Evolutionary conservation across 2,329 filamentous ascomycete genomes (phyloP), one percentile per base, ranked within the genome.

Genomic region (Aspergillus aculeatus): DNA sequence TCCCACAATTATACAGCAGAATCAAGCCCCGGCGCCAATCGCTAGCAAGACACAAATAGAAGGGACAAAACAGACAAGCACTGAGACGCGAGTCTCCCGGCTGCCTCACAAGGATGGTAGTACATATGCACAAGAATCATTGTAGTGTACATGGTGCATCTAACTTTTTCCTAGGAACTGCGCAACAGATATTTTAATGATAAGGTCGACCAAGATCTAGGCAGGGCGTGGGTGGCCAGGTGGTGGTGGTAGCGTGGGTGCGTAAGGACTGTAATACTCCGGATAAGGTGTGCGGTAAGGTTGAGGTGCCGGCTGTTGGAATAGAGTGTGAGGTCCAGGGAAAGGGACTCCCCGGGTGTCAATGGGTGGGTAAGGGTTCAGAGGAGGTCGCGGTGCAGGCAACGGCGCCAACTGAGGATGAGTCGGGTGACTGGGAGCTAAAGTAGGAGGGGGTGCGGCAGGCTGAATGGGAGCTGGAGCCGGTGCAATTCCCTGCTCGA

Each of bases 341-440:
- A 67, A 68, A 9, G 61, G 56, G 23, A 70, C 60, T 44, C 61
- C 54, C 41, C 67, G 57, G 24, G 67, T 67, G 47, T 70, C 68
- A 7, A 73, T 70, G n/a, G 69, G 71, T 6, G 68, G 70, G 57
- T 70, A 75, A 14, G 71, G 68, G 9, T 62, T 59, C 52, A 70
- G 60, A 31, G 63, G 59, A 32, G 64, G 54, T 6, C 62, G 66
- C 26, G 64, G 59, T 44, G 64, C 53, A 26, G 66, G 58, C 56
- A 66, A 60, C 16, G 67, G 66, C 14, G 63, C 63, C 49, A 66
- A 52, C 24, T 65, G 66, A 26, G 61, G 64, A 38, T 62, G 56
- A 35, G 60, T 51, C 16, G 64, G 63, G 50, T 56, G 63, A 9
- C 62, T 62, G 24, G 62, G 55, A 5, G 64, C 63, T 56, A 68